Percentiles rank a stretch among this genome's conserved stretches.
Conservation (phyloP, 176 grass and related monocot species). For the barley (Hordeum vulgare) region DNA sequence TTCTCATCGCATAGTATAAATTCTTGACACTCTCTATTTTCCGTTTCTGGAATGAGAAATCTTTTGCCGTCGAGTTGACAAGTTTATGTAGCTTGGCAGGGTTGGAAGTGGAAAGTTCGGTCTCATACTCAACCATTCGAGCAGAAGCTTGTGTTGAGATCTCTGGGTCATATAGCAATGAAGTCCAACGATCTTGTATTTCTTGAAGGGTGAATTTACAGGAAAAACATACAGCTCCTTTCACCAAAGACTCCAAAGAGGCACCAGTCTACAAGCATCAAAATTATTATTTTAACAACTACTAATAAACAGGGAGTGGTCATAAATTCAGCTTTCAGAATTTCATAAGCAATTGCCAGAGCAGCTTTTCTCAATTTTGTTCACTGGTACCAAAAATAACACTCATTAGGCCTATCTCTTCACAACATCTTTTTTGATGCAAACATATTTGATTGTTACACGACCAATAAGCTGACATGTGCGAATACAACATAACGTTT, state of each 20-base stretch:
- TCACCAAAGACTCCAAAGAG: slow-evolving; percentile 60
- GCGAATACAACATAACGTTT: neutral
- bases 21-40: slow-evolving; percentile 54
- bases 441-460: neutral
- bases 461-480: neutral
- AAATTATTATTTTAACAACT: neutral
- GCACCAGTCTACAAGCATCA: slow-evolving; percentile 49
- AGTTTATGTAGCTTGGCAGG: slow-evolving; percentile 45
- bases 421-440: neutral
- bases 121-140: slow-evolving; percentile 48
- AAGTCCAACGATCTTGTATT: slow-evolving; percentile 62
- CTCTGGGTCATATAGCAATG: slow-evolving; percentile 44
- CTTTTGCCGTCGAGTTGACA: slow-evolving; percentile 57
- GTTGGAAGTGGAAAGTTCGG: slow-evolving; percentile 42
- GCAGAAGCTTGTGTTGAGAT: slow-evolving; percentile 41
- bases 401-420: neutral
- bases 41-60: slow-evolving; percentile 52
- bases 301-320: neutral
- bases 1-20: slow-evolving; percentile 54
- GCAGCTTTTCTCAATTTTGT: neutral
- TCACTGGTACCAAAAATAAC: neutral
- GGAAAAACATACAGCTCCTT: slow-evolving; percentile 65
- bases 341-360: neutral
- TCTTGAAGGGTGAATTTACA: slow-evolving; percentile 58
- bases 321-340: slow-evolving; percentile 10